These are phyloP conservation scores for Pseudotsuga menziesii DNA, from an alignment of 75 land plant genomes.

Conservation along the genomic window DNA sequence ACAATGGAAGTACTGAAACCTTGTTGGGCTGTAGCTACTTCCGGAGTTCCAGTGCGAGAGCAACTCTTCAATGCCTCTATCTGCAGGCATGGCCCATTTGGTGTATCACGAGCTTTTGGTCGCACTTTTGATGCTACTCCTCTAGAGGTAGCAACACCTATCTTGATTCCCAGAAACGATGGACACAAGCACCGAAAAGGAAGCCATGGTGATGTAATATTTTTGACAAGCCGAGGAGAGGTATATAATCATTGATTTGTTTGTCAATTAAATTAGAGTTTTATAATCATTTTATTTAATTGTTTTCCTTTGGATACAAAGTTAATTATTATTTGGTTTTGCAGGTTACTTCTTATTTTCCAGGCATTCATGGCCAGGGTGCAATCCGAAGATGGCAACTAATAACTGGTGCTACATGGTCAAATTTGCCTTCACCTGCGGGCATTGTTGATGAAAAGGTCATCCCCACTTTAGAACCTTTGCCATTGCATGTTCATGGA, in stretches of 20 bases:
- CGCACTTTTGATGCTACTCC: slow-evolving; percentile 36
- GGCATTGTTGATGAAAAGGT: slow-evolving; percentile 53
- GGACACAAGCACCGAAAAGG: slow-evolving; percentile 83
- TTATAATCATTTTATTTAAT: neutral
- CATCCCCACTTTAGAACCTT: slow-evolving; percentile 74
- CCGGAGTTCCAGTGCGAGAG: slow-evolving; percentile 94
- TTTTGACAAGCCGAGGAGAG: slow-evolving; percentile 94
- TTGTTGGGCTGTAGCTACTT: slow-evolving; percentile 97
- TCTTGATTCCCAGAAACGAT: slow-evolving; percentile 67
- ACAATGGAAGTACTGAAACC: slow-evolving; percentile 84
- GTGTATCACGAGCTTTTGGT: slow-evolving; percentile 51
- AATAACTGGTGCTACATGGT: slow-evolving; percentile 85
- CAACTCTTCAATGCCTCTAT: slow-evolving; percentile 95
- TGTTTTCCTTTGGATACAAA: neutral
- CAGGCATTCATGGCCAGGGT: slow-evolving; percentile 69
- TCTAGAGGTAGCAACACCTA: slow-evolving; percentile 86
- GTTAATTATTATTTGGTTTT: slow-evolving; percentile 3
- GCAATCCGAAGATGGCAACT: slow-evolving; percentile 88
- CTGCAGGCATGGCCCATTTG: slow-evolving; percentile 76
- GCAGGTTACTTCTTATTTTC: slow-evolving; percentile 88
- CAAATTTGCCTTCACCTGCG: slow-evolving; percentile 66
- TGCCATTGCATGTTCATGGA: slow-evolving; percentile 52
- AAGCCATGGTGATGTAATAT: slow-evolving; percentile 91
- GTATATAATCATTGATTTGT: no score
- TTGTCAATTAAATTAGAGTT: neutral